Evolutionary conservation across 2,329 filamentous ascomycete species (phyloP).

Genomic region (Berkeleyomyces basicola): DNA sequence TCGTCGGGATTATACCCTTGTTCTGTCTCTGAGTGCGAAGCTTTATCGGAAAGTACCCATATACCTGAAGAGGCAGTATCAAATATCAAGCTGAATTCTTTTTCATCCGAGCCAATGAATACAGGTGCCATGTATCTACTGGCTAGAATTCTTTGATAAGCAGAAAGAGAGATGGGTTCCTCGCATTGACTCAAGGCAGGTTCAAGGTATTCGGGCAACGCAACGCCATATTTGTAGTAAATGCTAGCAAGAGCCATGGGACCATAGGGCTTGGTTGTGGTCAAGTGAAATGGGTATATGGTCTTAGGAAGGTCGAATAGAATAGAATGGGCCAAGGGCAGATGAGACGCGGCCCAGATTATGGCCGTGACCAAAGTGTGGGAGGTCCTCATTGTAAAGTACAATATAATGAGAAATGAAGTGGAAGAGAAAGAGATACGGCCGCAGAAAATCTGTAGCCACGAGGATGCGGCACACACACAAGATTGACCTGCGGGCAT

Average conservation of each 20-base stretch:
- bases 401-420: too few species aligned
- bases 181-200: slow-evolving; percentile 14
- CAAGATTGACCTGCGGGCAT: too few species aligned
- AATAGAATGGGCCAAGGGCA: too few species aligned
- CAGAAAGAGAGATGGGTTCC: slow-evolving; percentile 19
- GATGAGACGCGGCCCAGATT: too few species aligned
- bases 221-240: slow-evolving; percentile 23
- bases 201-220: slow-evolving; percentile 20
- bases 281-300: too few species aligned
- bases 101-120: slow-evolving; percentile 25
- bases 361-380: too few species aligned
- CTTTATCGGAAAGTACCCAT: slow-evolving; percentile 32
- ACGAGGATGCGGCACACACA: too few species aligned
- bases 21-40: slow-evolving; percentile 25
- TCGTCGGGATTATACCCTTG: slow-evolving; percentile 24
- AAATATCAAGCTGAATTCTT: slow-evolving; percentile 28
- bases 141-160: slow-evolving; percentile 15
- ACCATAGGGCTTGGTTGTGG: too few species aligned
- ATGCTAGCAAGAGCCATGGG: slow-evolving; percentile 20
- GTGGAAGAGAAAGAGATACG: too few species aligned
- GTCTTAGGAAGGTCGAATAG: too few species aligned
- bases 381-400: too few species aligned
- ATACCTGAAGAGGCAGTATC: slow-evolving; percentile 32
- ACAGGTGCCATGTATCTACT: slow-evolving; percentile 26
- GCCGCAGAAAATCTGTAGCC: too few species aligned